Conservation (phyloP, 805 yeast genomes). For the Myxozyma monticola region DNA sequence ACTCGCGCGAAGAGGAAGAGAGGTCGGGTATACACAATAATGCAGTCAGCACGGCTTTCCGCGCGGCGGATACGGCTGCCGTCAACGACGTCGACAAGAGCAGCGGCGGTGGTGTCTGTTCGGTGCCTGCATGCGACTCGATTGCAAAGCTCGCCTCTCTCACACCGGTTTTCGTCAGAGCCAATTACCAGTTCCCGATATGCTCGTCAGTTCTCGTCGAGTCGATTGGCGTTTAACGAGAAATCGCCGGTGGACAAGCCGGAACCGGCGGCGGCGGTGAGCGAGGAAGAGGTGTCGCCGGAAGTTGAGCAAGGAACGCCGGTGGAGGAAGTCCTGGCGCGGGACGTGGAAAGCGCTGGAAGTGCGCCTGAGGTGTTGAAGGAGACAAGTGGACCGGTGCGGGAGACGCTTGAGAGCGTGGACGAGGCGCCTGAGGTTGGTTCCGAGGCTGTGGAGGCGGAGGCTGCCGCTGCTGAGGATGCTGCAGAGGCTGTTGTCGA, state of each 20-base stretch:
- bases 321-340: constrained; percentile 26
- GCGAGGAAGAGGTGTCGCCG: no score
- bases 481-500: constrained; percentile 2
- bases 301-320: constrained; percentile 32
- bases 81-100: background rate
- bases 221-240: no score
- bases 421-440: background rate
- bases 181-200: no score
- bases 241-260: no score
- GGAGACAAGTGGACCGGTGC: constrained; percentile 4
- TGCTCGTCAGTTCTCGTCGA: no score
- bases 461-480: background rate
- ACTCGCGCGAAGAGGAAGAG: no score
- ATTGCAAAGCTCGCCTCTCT: no score
- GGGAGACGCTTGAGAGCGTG: constrained; percentile 3
- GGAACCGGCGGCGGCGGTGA: no score
- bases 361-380: constrained; percentile 29
- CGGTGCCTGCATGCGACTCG: no score
- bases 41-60: constrained; percentile 7
- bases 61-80: constrained; percentile 5
- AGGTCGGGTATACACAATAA: no score
- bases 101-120: no score
- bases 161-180: no score
- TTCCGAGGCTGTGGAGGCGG: background rate
- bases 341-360: constrained; percentile 24